These are phyloP conservation scores for Vitis rotundifolia DNA, from an alignment of 164 flowering plant genomes.

Conservation along the genomic window DNA sequence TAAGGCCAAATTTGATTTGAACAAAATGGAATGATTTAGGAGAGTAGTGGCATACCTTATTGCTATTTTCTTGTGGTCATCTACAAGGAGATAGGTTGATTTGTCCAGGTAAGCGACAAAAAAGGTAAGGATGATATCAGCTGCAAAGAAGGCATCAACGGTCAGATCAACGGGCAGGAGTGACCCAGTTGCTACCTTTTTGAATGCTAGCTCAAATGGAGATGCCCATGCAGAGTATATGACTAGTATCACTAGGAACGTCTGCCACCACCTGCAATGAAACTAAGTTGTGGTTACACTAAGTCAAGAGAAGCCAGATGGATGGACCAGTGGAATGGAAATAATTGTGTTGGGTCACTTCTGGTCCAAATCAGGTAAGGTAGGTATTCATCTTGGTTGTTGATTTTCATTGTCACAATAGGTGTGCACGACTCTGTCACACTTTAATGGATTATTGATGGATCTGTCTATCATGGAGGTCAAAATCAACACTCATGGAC, in stretches of 20 bases:
- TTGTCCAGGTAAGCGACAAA: conserved; percentile 87
- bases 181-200: conserved; percentile 42
- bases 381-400: too few species aligned
- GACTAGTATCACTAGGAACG: conserved; percentile 72
- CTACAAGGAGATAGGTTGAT: conserved; percentile 76
- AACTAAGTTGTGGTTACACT: too few species aligned
- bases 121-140: conserved; percentile 75
- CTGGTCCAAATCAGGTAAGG: too few species aligned
- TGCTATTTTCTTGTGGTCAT: conserved; percentile 72
- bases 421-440: too few species aligned
- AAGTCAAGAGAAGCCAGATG: too few species aligned
- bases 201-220: conserved; percentile 82
- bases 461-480: too few species aligned
- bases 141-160: conserved; percentile 69
- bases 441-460: too few species aligned
- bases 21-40: not conserved
- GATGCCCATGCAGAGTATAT: conserved; percentile 89
- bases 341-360: too few species aligned
- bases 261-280: conserved; percentile 70
- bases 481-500: too few species aligned
- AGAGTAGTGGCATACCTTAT: conserved; percentile 33
- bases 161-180: conserved; percentile 62
- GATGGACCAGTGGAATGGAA: too few species aligned
- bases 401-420: too few species aligned
- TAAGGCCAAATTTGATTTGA: too few species aligned